phyloP scores from a whole-genome alignment of 2,329 filamentous ascomycete species.

The Zarea fungicola region DNA sequence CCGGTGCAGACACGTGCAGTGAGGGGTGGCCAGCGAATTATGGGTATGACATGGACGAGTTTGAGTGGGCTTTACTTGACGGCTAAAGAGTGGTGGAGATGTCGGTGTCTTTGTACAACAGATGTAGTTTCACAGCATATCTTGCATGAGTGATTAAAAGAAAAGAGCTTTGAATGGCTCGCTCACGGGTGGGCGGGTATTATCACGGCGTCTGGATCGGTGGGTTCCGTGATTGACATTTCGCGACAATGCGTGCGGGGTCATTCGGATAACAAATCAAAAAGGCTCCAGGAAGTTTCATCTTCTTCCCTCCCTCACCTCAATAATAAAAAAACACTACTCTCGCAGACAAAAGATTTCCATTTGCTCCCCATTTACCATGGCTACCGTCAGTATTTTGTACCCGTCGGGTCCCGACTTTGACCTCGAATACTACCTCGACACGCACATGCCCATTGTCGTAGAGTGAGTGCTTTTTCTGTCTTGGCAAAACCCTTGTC shows the following conservation, averaged over 20 bases:
- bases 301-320: background rate
- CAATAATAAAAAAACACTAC: too few species aligned
- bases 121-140: background rate
- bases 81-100: background rate
- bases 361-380: background rate
- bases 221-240: too few species aligned
- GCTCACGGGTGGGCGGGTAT: too few species aligned
- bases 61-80: slow-evolving; percentile 10
- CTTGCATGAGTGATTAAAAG: background rate
- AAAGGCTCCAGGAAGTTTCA: background rate
- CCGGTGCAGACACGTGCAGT: background rate
- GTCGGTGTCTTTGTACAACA: background rate
- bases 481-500: background rate
- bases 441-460: slow-evolving; percentile 41
- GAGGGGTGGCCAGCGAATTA: slow-evolving; percentile 8
- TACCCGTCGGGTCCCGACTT: slow-evolving; percentile 41
- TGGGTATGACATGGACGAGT: slow-evolving; percentile 8
- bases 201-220: too few species aligned
- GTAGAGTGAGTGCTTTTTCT: slow-evolving; percentile 17
- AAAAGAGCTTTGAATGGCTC: too few species aligned
- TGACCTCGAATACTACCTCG: slow-evolving; percentile 44
- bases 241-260: too few species aligned
- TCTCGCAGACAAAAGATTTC: background rate
- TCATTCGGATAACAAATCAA: too few species aligned
- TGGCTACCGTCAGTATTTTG: slow-evolving; percentile 24